Conservation (phyloP, 2,329 filamentous ascomycete species). For the Akanthomyces dipterigenus region DNA sequence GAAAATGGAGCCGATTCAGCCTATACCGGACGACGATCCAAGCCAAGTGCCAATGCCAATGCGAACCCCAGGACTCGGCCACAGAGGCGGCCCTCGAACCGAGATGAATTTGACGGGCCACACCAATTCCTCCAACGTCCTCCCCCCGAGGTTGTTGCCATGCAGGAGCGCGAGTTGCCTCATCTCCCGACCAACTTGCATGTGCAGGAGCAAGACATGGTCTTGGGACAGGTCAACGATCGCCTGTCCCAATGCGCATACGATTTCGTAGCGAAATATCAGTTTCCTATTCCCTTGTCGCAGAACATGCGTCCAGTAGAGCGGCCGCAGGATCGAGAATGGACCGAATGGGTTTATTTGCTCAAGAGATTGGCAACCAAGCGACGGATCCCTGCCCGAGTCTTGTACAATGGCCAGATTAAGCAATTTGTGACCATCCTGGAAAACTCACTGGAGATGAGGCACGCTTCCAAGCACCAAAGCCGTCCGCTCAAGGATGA, state of each 20-base stretch:
- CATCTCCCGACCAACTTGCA: slow-evolving; percentile 76
- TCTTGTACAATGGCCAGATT: slow-evolving; percentile 84
- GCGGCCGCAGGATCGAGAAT: slow-evolving; percentile 70
- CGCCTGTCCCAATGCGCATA: slow-evolving; percentile 78
- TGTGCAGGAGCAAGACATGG: slow-evolving; percentile 77
- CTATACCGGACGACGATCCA: slow-evolving; percentile 36
- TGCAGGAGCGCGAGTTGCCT: slow-evolving; percentile 73
- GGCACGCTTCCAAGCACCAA: slow-evolving; percentile 77
- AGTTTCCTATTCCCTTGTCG: slow-evolving; percentile 80
- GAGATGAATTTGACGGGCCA: slow-evolving; percentile 84
- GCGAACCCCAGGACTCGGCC: slow-evolving; percentile 40
- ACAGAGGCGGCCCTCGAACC: slow-evolving; percentile 68
- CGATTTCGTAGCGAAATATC: slow-evolving; percentile 86
- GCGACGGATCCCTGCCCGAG: slow-evolving; percentile 73
- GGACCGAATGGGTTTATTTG: slow-evolving; percentile 88
- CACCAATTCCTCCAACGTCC: slow-evolving; percentile 75
- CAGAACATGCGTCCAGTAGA: slow-evolving; percentile 74
- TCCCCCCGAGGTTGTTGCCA: slow-evolving; percentile 61
- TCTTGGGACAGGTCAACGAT: slow-evolving; percentile 76
- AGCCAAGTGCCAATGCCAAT: slow-evolving; percentile 20
- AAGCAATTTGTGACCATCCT: slow-evolving; percentile 85
- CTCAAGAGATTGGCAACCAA: slow-evolving; percentile 81
- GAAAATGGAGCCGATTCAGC: slow-evolving; percentile 41
- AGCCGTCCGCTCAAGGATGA: slow-evolving; percentile 80
- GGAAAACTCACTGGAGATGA: slow-evolving; percentile 84